Conservation (phyloP, 495 filamentous ascomycete species). For the Daldinia concentrica region DNA sequence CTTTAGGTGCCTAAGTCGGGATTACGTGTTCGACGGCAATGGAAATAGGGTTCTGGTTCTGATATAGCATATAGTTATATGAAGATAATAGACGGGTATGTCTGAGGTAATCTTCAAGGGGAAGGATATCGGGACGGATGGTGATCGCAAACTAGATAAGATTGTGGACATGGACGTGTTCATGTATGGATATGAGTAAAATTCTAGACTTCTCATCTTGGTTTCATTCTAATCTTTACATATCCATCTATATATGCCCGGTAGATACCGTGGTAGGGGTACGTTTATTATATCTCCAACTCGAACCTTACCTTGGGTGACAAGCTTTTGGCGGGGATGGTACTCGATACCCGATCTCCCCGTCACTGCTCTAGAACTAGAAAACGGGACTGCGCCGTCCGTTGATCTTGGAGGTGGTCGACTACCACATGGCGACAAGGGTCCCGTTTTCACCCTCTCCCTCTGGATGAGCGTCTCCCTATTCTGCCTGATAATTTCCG, state of each 20-base stretch:
- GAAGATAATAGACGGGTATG: constrained; percentile 2
- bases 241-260: not conserved
- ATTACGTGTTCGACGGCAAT: constrained; percentile 6
- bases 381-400: constrained; percentile 42
- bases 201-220: constrained; percentile 32
- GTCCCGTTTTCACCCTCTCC: constrained; percentile 12
- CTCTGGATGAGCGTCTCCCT: not conserved
- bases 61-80: constrained; percentile 8
- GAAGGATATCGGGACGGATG: constrained; percentile 20
- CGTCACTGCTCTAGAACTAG: constrained; percentile 34
- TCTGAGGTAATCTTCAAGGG: constrained; percentile 27
- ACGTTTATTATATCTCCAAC: constrained; percentile 20
- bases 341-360: constrained; percentile 41
- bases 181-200: constrained; percentile 16
- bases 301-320: constrained; percentile 25
- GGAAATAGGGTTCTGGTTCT: constrained; percentile 8
- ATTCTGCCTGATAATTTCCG: constrained; percentile 45
- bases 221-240: constrained; percentile 19
- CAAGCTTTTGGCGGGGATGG: constrained; percentile 37
- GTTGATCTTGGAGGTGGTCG: constrained; percentile 28
- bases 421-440: constrained; percentile 45
- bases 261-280: constrained; percentile 25
- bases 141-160: constrained; percentile 38
- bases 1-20: not conserved
- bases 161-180: not conserved